Percentiles rank a stretch among this genome's conserved stretches.
Evolutionary conservation across 176 grass and related monocot genomes (phyloP).

Genomic region (Echinochloa phyllopogon): DNA sequence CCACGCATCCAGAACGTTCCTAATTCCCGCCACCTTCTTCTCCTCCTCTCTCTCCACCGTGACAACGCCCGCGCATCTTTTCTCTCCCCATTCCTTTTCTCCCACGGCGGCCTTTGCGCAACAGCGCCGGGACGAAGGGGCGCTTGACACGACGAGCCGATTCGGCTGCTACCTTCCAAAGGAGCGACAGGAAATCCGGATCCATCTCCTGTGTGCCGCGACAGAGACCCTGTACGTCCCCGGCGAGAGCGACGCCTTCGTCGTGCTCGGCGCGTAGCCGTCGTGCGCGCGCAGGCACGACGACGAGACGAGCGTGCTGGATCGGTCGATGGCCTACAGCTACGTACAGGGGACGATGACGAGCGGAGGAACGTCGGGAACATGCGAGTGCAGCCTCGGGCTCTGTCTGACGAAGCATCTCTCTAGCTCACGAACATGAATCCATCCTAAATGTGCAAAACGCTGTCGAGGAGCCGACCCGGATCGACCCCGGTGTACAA

Average conservation of each 20-base stretch:
- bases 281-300: background rate
- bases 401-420: background rate
- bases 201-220: slow-evolving; percentile 18
- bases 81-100: no score
- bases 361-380: background rate
- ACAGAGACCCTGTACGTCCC: slow-evolving; percentile 1
- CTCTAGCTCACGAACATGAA: background rate
- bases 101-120: background rate
- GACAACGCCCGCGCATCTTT: slow-evolving; percentile 15
- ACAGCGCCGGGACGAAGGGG: slow-evolving; percentile 7
- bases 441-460: background rate
- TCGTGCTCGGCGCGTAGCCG: background rate
- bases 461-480: background rate
- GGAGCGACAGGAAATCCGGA: background rate
- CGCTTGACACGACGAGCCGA: slow-evolving; percentile 1
- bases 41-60: background rate
- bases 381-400: background rate
- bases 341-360: background rate
- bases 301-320: background rate
- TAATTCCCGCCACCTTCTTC: slow-evolving; percentile 21
- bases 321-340: background rate
- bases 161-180: slow-evolving; percentile 24
- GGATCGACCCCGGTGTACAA: background rate
- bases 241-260: background rate
- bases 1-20: slow-evolving; percentile 38